phyloP scores from a whole-genome alignment of 768 basidiomycete species.

The Rhizopogon roseolus region DNA sequence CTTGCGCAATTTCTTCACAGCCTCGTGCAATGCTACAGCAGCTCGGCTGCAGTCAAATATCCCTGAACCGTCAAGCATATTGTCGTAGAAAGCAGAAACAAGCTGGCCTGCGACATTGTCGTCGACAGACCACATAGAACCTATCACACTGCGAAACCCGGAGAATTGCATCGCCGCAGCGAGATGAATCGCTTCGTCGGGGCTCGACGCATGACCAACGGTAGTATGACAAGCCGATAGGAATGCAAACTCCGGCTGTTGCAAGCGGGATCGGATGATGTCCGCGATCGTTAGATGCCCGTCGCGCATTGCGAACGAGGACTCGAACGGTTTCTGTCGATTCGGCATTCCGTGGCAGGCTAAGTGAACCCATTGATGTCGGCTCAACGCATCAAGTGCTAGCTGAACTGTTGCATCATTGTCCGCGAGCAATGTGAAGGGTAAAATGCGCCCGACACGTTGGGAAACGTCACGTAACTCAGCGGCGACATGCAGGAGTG shows the following conservation, averaged over 20 bases:
- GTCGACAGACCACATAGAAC: constrained; percentile 16
- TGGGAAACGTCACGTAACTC: too few species aligned
- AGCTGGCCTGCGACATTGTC: constrained; percentile 6
- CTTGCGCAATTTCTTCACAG: not conserved
- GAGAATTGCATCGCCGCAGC: constrained; percentile 16
- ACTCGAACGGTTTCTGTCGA: too few species aligned
- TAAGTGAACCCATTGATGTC: too few species aligned
- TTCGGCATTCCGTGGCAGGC: too few species aligned
- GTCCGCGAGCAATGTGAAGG: too few species aligned
- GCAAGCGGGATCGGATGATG: too few species aligned
- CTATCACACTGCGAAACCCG: constrained; percentile 14
- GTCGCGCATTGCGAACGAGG: too few species aligned
- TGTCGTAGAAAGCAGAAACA: not conserved
- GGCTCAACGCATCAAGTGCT: too few species aligned
- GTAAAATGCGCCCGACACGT: too few species aligned
- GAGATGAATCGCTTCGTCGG: constrained; percentile 16
- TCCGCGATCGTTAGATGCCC: too few species aligned
- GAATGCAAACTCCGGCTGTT: constrained; percentile 6
- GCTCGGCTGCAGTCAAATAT: not conserved
- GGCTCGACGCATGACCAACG: constrained; percentile 7
- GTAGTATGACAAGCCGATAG: constrained; percentile 20
- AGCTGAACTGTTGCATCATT: too few species aligned
- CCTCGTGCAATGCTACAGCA: not conserved
- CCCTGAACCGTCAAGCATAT: not conserved
- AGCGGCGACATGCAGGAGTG: too few species aligned